Base-by-base conservation (phyloP, 495 filamentous ascomycete genomes). In the Aspergillus diversus region DNA sequence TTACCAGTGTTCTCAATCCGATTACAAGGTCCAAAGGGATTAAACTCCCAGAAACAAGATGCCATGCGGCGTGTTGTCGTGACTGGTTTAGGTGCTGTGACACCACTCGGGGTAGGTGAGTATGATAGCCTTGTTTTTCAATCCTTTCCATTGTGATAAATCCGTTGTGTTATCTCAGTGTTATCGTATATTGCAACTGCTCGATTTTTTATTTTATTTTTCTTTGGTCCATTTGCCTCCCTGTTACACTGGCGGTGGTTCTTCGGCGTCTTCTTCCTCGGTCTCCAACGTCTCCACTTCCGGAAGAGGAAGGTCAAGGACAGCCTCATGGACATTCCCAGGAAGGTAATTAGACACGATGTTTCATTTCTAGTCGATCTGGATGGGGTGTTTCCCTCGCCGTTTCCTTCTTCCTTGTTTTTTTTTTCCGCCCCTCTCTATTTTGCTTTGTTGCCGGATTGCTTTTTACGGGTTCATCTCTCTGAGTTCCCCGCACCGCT, bases 41-140 rank as follows among this genome's bases (percentile, higher is more conserved):
- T 11, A 43, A 11, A 13, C n/a, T 15, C n/a, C 5, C 17, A 11
- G 46, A 33, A 54, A 46, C 60, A 73, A 60, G 52, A 83, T 84
- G 81, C 73, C 67, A 95, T 97, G 94, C 89, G 93, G 76, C 88
- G 92, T 67, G 95, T 98, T 68, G 95, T 97, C 68, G 89, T 98
- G 67, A 98, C 95, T 50, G 95, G 95, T 71, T 82, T 99, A 55
- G 95, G 95, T 47, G 91, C 92, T 68, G 87, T 99, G 57, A 96
- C 95, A 56, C 95, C 95, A 51, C 82, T 99, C 21, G 94, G 90
- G 57, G 86, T 97, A 43, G 93, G 88, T 90, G 63, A 69, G 79
- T 73, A 48, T 55, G 33, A 32, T 12, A 47, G 34, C 49, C 33
- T 47, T 27, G 1, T 43, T 46, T 34, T 54, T 34, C 57, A 35